Base-by-base conservation (phyloP, 2,329 filamentous ascomycete species). In the Hypoxylon sp. region DNA sequence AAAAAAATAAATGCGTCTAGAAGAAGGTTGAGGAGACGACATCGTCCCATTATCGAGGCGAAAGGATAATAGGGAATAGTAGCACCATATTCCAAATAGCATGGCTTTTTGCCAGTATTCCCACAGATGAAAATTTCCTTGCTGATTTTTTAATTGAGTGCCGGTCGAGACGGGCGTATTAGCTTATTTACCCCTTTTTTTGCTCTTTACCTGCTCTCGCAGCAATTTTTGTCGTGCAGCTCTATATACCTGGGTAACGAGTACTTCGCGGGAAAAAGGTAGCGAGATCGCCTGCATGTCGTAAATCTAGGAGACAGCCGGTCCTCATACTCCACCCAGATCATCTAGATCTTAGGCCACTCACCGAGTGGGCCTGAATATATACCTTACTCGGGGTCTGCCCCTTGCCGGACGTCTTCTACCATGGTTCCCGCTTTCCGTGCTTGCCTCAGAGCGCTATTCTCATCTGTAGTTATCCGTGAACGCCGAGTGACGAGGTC, bases 51-150 rank as follows among this genome's bases (percentile, higher is more conserved):
- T 48, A 35, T 59, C 57, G 51, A 64, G 57, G 62, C 59, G 37
- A 63, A 54, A 58, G 60, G 61, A 55, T 66, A 64, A 65, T 67
- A 65, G 58, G 58, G 27, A 63, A 54, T 65, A 15, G 11, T 31
- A 51, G 51, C 31, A 31, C 37, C 38, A 55, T 50, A 37, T 64
- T 60, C 62, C 58, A 64, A 45, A 66, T 62, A 64, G 40, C 48
- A 52, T 23, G 33, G 56, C 53, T 17, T 59, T 62, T 63, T 64
- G 58, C 60, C 64, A 65, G 41, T 54, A 59, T 55, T 20, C 45
- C n/a, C 40, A 40, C 20, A 55, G 31, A 46, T 42, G 51, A 47
- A 48, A 47, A n/a, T n/a, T 54, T 54, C 48, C 38, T 48, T 45
- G 31, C 52, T 45, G 42, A 26, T 58, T 58, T 53, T 62, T 60